Conservation (phyloP, 1,139 yeast species). For the Pichia sp. region DNA sequence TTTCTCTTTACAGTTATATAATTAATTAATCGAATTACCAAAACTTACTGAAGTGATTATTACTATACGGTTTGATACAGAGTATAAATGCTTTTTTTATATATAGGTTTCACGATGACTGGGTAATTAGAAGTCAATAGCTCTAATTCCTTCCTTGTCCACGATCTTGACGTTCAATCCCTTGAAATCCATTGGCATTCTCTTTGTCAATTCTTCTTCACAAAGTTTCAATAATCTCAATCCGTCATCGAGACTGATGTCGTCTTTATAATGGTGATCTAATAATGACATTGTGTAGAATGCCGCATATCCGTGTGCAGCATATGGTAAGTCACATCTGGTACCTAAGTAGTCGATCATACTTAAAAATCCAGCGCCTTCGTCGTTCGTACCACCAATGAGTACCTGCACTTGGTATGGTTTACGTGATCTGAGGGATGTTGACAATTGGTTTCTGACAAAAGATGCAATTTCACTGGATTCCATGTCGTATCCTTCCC, state of each 20-base stretch:
- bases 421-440: constrained; percentile 82
- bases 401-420: constrained; percentile 94
- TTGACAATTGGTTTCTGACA: constrained; percentile 86
- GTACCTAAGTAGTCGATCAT: constrained; percentile 97
- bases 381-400: constrained; percentile 74
- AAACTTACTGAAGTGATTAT: too few species aligned
- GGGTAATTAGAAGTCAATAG: constrained; percentile 36
- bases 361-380: constrained; percentile 66
- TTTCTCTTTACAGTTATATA: too few species aligned
- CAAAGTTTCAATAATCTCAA: constrained; percentile 70
- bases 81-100: neutral
- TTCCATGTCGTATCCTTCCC: constrained; percentile 79
- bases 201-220: constrained; percentile 70
- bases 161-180: constrained; percentile 74
- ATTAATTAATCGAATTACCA: too few species aligned
- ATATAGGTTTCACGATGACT: too few species aligned
- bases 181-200: constrained; percentile 97
- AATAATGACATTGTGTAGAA: constrained; percentile 87
- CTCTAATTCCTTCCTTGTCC: constrained; percentile 68
- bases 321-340: constrained; percentile 86
- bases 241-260: constrained; percentile 78
- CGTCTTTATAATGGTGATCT: constrained; percentile 86
- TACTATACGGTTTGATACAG: neutral
- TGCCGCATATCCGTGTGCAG: constrained; percentile 97
- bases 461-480: constrained; percentile 87